Evolutionary conservation across 176 grass and related monocot species (phyloP).

Genomic region (Musa itinerans): DNA sequence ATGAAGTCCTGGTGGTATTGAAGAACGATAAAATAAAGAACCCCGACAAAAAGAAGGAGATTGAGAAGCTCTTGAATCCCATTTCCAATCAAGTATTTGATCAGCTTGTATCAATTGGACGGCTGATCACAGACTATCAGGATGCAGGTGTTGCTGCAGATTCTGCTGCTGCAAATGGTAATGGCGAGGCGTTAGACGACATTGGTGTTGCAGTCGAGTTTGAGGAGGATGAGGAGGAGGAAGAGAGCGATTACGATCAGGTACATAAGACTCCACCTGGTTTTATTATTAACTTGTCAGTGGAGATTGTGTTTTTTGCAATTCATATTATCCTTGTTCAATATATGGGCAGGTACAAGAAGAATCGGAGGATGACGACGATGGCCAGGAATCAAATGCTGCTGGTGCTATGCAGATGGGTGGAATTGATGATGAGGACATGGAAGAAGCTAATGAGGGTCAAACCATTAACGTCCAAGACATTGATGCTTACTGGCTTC

Average conservation of each 20-base stretch:
- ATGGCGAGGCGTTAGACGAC: constrained; percentile 52
- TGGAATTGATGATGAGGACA: constrained; percentile 66
- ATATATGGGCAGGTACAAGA: constrained; percentile 62
- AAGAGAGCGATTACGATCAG: constrained; percentile 90
- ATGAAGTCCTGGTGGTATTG: constrained; percentile 65
- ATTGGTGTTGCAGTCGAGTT: constrained; percentile 90
- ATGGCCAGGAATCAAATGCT: constrained; percentile 35
- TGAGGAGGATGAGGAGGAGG: constrained; percentile 77
- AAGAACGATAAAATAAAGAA: constrained; percentile 83
- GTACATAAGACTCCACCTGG: constrained; percentile 15
- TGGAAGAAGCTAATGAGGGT: constrained; percentile 53
- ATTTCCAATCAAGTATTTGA: constrained; percentile 71
- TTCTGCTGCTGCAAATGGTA: constrained; percentile 26
- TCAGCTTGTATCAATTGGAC: constrained; percentile 69
- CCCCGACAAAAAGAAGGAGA: constrained; percentile 89
- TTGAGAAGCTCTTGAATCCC: constrained; percentile 73
- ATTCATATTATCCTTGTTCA: background rate
- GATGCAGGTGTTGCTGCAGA: constrained; percentile 25
- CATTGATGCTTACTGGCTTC: constrained; percentile 98
- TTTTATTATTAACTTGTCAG: background rate
- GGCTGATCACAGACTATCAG: constrained; percentile 75
- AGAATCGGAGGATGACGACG: constrained; percentile 74
- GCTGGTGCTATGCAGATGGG: constrained; percentile 82
- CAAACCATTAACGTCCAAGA: constrained; percentile 77
- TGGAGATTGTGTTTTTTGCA: background rate